Evolutionary conservation across 2,329 filamentous ascomycete species (phyloP).

Genomic region (Chaetothyriales sp.): DNA sequence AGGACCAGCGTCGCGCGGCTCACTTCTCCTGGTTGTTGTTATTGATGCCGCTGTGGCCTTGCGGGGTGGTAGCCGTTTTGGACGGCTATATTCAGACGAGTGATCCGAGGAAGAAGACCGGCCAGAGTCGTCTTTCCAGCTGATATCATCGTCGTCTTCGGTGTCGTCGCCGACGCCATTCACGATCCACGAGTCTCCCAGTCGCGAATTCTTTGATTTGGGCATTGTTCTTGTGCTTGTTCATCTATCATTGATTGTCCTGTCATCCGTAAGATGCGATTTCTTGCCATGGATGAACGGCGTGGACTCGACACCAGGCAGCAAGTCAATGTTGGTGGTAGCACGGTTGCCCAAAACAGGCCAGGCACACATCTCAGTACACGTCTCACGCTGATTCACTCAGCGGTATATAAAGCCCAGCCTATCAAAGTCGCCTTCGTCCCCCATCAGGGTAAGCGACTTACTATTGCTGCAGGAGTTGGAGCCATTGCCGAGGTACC

Average conservation of each 20-base stretch:
- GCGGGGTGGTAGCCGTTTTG: background rate
- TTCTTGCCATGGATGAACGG: no score
- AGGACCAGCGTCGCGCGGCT: background rate
- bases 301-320: no score
- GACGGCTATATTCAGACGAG: background rate
- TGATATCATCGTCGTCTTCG: background rate
- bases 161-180: constrained; percentile 1
- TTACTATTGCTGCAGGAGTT: no score
- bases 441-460: no score
- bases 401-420: no score
- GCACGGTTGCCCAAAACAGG: no score
- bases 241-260: no score
- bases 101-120: background rate
- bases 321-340: no score
- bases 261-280: no score
- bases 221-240: background rate
- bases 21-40: background rate
- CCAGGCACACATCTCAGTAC: no score
- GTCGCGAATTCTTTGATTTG: constrained; percentile 1
- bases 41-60: background rate
- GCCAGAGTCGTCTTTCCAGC: background rate
- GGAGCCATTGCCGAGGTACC: background rate
- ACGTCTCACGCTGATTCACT: background rate
- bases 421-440: no score
- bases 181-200: constrained; percentile 10